A percentile compares a stretch with the other conserved stretches of the same genome.
Conservation (phyloP, 768 basidiomycete species). For the Collybia nuda region DNA sequence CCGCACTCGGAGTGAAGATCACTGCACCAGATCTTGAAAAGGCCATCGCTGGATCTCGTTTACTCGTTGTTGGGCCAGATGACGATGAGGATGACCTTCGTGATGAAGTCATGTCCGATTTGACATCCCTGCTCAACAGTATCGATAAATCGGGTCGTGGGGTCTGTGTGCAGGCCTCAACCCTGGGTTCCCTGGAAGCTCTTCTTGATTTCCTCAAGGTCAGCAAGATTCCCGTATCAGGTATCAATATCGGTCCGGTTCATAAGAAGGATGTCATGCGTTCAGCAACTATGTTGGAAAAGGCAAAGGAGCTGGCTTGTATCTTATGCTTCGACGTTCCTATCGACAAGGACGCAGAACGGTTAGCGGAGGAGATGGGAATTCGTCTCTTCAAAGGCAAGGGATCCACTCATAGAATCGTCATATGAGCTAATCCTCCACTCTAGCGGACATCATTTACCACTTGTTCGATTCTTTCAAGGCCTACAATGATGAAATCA, state of each 20-base stretch:
- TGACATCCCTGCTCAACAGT: conserved; percentile 83
- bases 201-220: conserved; percentile 91
- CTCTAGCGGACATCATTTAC: conserved; percentile 94
- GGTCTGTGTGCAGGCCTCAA: conserved; percentile 97
- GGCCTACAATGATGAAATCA: conserved; percentile 88
- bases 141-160: conserved; percentile 96
- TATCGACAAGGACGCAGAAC: conserved; percentile 92
- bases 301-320: conserved; percentile 91
- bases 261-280: conserved; percentile 96
- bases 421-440: conserved; percentile 3
- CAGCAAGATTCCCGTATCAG: conserved; percentile 96
- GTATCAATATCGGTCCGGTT: conserved; percentile 97
- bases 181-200: conserved; percentile 95
- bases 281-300: conserved; percentile 90
- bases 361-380: conserved; percentile 90
- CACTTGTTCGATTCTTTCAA: conserved; percentile 97
- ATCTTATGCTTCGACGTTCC: conserved; percentile 96
- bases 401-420: neutral
- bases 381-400: conserved; percentile 92
- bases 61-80: conserved; percentile 91
- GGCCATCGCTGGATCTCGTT: conserved; percentile 93
- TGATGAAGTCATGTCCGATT: conserved; percentile 96
- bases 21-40: conserved; percentile 95
- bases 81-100: conserved; percentile 95
- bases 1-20: conserved; percentile 95